Evolutionary conservation across 2,329 filamentous ascomycete genomes (phyloP).

Genomic region (Coniochaeta hoffmannii): DNA sequence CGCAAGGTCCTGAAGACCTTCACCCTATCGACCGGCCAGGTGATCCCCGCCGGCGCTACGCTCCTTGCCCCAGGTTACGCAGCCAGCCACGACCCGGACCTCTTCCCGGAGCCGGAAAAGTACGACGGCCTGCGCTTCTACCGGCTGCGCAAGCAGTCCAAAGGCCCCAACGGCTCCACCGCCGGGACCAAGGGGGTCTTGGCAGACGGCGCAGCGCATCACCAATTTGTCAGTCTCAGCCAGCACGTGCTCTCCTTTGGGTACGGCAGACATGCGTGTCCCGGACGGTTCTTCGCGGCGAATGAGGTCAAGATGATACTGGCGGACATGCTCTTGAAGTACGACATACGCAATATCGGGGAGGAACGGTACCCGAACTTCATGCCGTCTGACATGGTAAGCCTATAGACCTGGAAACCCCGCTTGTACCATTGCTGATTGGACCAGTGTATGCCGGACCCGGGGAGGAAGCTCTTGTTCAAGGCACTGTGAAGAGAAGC

Average conservation of each 20-base stretch:
- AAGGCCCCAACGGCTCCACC: neutral
- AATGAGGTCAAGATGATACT: slow-evolving; percentile 30
- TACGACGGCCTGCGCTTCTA: slow-evolving; percentile 33
- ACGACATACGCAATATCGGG: slow-evolving; percentile 19
- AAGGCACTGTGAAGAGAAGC: slow-evolving; percentile 9
- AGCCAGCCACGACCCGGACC: slow-evolving; percentile 26
- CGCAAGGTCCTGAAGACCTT: slow-evolving; percentile 43
- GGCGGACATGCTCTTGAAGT: slow-evolving; percentile 18
- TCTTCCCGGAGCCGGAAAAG: slow-evolving; percentile 25
- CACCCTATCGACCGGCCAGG: slow-evolving; percentile 46
- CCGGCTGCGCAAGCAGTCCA: slow-evolving; percentile 21
- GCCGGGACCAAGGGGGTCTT: slow-evolving; percentile 13
- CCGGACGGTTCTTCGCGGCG: slow-evolving; percentile 29
- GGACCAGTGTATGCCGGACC: slow-evolving; percentile 14
- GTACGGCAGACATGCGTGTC: slow-evolving; percentile 32
- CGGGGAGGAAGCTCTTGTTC: slow-evolving; percentile 16
- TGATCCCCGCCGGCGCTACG: slow-evolving; percentile 34
- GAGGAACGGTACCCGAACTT: slow-evolving; percentile 19
- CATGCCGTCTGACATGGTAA: slow-evolving; percentile 11
- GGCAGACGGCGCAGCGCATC: slow-evolving; percentile 21
- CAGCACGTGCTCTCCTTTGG: slow-evolving; percentile 27
- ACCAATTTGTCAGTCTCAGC: slow-evolving; percentile 32
- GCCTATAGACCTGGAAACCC: slow-evolving; percentile 3
- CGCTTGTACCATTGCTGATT: neutral
- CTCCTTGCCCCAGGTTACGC: slow-evolving; percentile 32